Evolutionary conservation across 139 green algal genomes (phyloP), one percentile per base, ranked within the genome.

Genomic region (Chlorella vulgaris): DNA sequence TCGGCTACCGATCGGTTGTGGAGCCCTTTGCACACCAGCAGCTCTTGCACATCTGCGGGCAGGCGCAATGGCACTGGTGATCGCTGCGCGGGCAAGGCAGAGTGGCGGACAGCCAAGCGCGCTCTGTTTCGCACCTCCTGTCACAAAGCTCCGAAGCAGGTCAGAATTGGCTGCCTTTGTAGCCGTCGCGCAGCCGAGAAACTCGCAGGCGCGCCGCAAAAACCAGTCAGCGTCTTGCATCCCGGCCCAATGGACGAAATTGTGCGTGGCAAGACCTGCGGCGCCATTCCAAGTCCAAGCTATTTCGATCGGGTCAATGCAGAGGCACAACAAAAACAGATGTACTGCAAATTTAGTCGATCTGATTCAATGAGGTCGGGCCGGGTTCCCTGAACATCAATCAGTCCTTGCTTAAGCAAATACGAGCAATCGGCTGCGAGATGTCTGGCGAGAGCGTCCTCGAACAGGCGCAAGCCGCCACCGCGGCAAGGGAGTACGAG

Each of bases 401-500:
- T n/a, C n/a, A n/a, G n/a, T n/a, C n/a, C n/a, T n/a, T n/a, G n/a
- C n/a, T n/a, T n/a, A n/a, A n/a, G n/a, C n/a, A n/a, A n/a, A n/a
- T n/a, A n/a, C n/a, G n/a, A n/a, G n/a, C n/a, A n/a, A n/a, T n/a
- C n/a, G n/a, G n/a, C n/a, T n/a, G n/a, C n/a, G n/a, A n/a, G n/a
- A n/a, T n/a, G n/a, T n/a, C n/a, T n/a, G 47, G 63, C n/a, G 10
- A 50, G 42, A 31, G 13, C 36, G 38, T 81, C 19, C 21, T 74
- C 18, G 40, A 63, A n/a, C 58, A 71, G n/a, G 61, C 61, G 4
- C 62, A 74, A 42, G 40, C 35, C 4, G 61, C 76, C 0, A 40
- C 18, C 24, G 74, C 74, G 33, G 36, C 35, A 0, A 50, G 33
- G 2, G 74, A 90, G 1, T 88, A 81, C 39, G 83, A 85, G 2